Percentiles rank a stretch among this genome's conserved stretches.
phyloP scores from a whole-genome alignment of 2,329 filamentous ascomycete species.

The Phyllosticta citriasiana region DNA sequence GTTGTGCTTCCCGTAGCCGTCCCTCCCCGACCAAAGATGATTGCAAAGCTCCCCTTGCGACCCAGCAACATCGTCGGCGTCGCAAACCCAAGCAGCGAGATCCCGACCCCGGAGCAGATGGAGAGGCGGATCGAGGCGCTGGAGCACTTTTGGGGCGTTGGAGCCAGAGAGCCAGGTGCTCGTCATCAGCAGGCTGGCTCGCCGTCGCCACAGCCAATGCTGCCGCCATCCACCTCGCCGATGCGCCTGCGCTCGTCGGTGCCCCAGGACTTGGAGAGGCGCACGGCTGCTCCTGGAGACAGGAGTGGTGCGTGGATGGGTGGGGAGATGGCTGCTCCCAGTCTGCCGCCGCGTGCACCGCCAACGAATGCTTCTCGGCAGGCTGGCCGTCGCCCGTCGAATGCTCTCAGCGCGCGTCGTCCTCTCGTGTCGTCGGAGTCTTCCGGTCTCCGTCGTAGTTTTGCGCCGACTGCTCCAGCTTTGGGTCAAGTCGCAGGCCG shows the following conservation, averaged over 20 bases:
- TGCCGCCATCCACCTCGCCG: neutral
- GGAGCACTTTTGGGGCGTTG: neutral
- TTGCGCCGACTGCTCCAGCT: no score
- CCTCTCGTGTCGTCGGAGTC: no score
- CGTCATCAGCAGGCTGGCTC: neutral
- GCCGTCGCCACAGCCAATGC: neutral
- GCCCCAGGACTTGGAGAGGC: neutral
- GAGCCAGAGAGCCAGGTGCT: neutral
- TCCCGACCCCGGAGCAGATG: no score
- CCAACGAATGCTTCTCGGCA: no score
- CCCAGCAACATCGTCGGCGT: neutral
- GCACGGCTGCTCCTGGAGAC: neutral
- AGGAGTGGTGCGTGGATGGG: no score
- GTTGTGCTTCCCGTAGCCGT: neutral
- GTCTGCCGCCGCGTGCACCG: no score
- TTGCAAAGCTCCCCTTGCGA: neutral
- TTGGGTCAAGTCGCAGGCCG: no score
- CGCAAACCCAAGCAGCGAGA: neutral
- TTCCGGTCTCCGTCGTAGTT: no score
- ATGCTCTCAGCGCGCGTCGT: no score
- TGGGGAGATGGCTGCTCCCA: neutral
- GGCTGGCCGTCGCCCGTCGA: no score
- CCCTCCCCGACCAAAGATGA: neutral
- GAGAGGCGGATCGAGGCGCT: neutral
- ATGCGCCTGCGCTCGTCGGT: neutral